Evolutionary conservation across 352 stramenopile genomes (phyloP), one percentile per base, ranked within the genome.

Genomic region (Phytopythium delawarense): DNA sequence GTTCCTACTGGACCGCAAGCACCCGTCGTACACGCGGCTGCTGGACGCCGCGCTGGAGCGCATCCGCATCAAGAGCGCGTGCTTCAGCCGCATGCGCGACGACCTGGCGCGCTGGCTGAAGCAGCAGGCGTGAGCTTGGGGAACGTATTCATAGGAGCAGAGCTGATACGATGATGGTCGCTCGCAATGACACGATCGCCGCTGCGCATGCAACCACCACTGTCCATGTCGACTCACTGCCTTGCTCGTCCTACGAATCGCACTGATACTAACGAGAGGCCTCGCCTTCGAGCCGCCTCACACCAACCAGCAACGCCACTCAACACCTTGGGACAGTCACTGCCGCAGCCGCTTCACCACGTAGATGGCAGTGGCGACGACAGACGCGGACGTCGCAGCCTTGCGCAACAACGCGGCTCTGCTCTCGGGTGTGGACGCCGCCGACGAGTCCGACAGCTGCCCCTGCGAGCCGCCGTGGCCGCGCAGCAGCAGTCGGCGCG

Each of bases 31-130:
- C 71, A 73, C 81, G 34, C 78, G 73, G 9, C 57, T 86, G 58
- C 59, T 94, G 32, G 81, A 92, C 55, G 77, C 76, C 20, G 78
- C 79, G 25, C 71, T 94, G 37, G 84, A 94, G 64, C 71, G 78
- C 35, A 92, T 94, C 62, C 81, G 76, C 56, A 88, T 87, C 59
- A 89, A 88, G 66, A 77, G 67, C 28, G 80, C 79, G 21, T 84
- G 76, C 67, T 89, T 81, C 62, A 51, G 73, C 37, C 80, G 81
- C 55, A 84, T 79, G 60, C 79, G 72, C 39, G 71, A 79, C 28
- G 72, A 77, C 7, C 71, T 89, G 54, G 72, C 72, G 0, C 70
- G 78, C 69, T 91, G 82, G 82, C 76, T 91, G 45, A 40, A 48
- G 25, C 21, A 62, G 42, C 54, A 23, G n/a, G 12, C 21, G 15